Evolutionary conservation across 2,329 filamentous ascomycete genomes (phyloP).

Genomic region (Trichoderma oligosporum): DNA sequence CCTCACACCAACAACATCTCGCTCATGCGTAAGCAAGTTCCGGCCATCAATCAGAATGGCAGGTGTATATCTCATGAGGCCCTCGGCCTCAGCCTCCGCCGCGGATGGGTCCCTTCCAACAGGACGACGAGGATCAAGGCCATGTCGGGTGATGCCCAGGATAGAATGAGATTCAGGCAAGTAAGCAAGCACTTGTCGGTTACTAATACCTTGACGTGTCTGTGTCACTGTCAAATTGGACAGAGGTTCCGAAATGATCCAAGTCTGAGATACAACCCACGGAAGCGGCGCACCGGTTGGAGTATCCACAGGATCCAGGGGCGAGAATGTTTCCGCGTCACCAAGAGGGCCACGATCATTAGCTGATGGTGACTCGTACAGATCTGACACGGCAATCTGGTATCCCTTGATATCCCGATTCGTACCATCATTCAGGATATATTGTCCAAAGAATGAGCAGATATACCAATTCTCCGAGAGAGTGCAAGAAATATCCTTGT

Average conservation of each 20-base stretch:
- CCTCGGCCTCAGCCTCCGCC: conserved; percentile 73
- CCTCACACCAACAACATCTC: conserved; percentile 73
- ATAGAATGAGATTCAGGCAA: conserved; percentile 71
- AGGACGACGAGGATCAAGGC: conserved; percentile 83
- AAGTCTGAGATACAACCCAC: conserved; percentile 74
- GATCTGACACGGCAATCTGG: conserved; percentile 78
- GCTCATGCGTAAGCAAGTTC: conserved; percentile 73
- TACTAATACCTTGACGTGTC: conserved; percentile 88
- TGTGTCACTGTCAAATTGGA: conserved; percentile 77
- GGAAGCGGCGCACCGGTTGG: conserved; percentile 60
- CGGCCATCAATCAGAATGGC: conserved; percentile 80
- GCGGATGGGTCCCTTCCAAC: conserved; percentile 78
- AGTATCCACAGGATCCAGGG: conserved; percentile 61
- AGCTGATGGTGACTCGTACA: conserved; percentile 79
- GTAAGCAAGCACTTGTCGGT: conserved; percentile 74
- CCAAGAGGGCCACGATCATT: conserved; percentile 82
- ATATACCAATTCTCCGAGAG: conserved; percentile 94
- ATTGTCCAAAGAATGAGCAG: conserved; percentile 71
- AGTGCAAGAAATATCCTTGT: conserved; percentile 69
- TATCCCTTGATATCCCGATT: conserved; percentile 70
- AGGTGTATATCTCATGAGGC: conserved; percentile 71
- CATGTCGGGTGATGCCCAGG: conserved; percentile 70
- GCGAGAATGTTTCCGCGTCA: conserved; percentile 68
- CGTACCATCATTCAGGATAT: conserved; percentile 51
- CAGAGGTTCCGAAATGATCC: conserved; percentile 75